Conservation (phyloP, 1,284 basidiomycete species). For the Naganishia liquefaciens region DNA sequence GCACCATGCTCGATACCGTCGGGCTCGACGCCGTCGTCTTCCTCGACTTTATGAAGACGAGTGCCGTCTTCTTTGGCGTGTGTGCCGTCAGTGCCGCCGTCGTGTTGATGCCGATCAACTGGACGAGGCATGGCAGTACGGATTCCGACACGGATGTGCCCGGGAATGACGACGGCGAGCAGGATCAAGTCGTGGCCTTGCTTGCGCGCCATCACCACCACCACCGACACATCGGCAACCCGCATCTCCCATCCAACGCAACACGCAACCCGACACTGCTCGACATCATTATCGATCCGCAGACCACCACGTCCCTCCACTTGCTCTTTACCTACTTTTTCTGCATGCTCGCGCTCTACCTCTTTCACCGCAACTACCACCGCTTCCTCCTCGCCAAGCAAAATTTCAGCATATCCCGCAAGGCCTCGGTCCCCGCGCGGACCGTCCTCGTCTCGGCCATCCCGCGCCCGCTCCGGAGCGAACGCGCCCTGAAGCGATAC, state of each 20-base stretch:
- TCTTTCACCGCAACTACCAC: conserved; percentile 84
- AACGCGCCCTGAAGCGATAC: conserved; percentile 84
- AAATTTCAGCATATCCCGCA: conserved; percentile 87
- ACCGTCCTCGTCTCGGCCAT: conserved; percentile 86
- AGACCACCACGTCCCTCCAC: conserved; percentile 81
- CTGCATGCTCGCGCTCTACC: conserved; percentile 78
- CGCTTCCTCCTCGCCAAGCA: conserved; percentile 90
- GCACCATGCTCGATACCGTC: conserved; percentile 88
- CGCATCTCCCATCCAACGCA: conserved; percentile 25
- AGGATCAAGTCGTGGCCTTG: conserved; percentile 15
- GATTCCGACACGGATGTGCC: conserved; percentile 64
- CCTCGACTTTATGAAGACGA: conserved; percentile 92
- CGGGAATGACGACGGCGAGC: conserved; percentile 45
- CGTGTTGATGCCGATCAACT: conserved; percentile 86
- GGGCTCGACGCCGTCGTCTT: conserved; percentile 94
- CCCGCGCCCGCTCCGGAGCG: conserved; percentile 77
- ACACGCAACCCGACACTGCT: conserved; percentile 41
- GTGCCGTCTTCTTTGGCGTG: conserved; percentile 79
- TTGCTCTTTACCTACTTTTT: conserved; percentile 92
- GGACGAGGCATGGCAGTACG: conserved; percentile 66
- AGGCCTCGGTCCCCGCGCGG: conserved; percentile 88
- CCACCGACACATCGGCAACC: conserved; percentile 18
- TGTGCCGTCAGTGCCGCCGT: conserved; percentile 76
- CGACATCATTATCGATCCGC: conserved; percentile 80
- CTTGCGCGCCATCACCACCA: neutral